A percentile compares a stretch with the other conserved stretches of the same genome.
These are phyloP conservation scores for Parasarocladium wereldwijsianum DNA, from an alignment of 2,329 filamentous ascomycete genomes.

Conservation along the genomic window DNA sequence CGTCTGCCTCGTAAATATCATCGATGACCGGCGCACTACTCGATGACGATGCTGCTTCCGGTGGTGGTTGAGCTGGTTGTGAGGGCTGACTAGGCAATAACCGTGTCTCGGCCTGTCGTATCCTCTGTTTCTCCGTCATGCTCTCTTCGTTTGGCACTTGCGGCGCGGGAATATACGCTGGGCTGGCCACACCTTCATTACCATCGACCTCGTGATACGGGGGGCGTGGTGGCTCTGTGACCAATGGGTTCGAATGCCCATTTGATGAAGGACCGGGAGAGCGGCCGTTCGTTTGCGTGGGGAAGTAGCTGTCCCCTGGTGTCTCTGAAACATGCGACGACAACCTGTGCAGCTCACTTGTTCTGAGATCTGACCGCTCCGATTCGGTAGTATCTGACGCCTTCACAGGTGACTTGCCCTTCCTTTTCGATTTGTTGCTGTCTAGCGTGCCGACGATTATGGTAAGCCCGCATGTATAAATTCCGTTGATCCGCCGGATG, in stretches of 20 bases:
- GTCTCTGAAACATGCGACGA: constrained; percentile 3
- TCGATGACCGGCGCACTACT: constrained; percentile 24
- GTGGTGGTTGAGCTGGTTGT: no score
- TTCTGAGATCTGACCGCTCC: constrained; percentile 16
- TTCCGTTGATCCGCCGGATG: constrained; percentile 75
- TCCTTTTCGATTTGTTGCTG: constrained; percentile 1
- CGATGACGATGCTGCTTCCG: constrained; percentile 24
- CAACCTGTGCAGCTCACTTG: no score
- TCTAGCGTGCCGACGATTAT: constrained; percentile 78
- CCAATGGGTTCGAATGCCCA: background rate
- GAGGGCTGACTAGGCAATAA: constrained; percentile 71
- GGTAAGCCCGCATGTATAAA: constrained; percentile 78
- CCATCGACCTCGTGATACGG: constrained; percentile 6
- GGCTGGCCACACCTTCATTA: constrained; percentile 13
- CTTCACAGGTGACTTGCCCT: constrained; percentile 1
- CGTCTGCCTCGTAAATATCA: constrained; percentile 33
- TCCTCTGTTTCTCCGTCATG: constrained; percentile 68
- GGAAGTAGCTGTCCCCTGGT: constrained; percentile 11
- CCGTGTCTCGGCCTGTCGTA: constrained; percentile 62
- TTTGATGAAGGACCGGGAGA: constrained; percentile 1
- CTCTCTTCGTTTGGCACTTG: constrained; percentile 42
- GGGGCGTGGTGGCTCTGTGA: constrained; percentile 4
- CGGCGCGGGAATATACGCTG: constrained; percentile 45
- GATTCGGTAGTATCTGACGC: constrained; percentile 2
- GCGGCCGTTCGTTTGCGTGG: constrained; percentile 16